Evolutionary conservation across 2,329 filamentous ascomycete genomes (phyloP).

Genomic region (Microdochium nivale): DNA sequence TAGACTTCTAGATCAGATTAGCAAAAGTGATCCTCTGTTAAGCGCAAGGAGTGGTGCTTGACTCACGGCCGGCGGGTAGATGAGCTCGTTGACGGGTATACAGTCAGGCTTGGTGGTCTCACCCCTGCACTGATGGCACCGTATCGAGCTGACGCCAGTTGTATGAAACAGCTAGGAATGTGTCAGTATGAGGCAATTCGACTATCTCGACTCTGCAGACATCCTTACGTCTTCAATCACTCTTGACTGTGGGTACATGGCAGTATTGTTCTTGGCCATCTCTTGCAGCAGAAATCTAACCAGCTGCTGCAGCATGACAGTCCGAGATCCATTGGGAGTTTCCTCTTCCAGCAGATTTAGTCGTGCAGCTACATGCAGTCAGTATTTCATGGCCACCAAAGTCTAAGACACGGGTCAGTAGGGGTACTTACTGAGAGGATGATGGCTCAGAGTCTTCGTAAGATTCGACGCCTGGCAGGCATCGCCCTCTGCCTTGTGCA

Average conservation of each 20-base stretch:
- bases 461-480: constrained; percentile 97
- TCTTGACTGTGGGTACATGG: constrained; percentile 51
- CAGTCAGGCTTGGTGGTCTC: constrained; percentile 75
- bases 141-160: constrained; percentile 62
- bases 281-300: constrained; percentile 80
- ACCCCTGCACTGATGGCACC: constrained; percentile 79
- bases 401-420: background rate
- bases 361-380: constrained; percentile 46
- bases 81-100: constrained; percentile 75
- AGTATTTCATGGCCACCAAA: constrained; percentile 7
- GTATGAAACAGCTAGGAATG: constrained; percentile 50
- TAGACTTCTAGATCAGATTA: constrained; percentile 31
- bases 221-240: constrained; percentile 60
- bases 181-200: constrained; percentile 11
- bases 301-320: constrained; percentile 76
- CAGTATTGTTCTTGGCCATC: constrained; percentile 67
- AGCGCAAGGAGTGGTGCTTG: background rate
- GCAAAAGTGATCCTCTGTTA: background rate
- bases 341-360: constrained; percentile 82
- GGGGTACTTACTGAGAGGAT: constrained; percentile 56
- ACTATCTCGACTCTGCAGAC: background rate
- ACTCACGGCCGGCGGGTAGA: constrained; percentile 47
- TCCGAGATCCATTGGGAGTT: constrained; percentile 56
- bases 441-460: constrained; percentile 77
- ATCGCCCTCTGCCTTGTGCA: constrained; percentile 87